Percentiles rank a stretch among this genome's conserved stretches.
Conservation (phyloP, 768 basidiomycete species). For the Tylopilus sp. region DNA sequence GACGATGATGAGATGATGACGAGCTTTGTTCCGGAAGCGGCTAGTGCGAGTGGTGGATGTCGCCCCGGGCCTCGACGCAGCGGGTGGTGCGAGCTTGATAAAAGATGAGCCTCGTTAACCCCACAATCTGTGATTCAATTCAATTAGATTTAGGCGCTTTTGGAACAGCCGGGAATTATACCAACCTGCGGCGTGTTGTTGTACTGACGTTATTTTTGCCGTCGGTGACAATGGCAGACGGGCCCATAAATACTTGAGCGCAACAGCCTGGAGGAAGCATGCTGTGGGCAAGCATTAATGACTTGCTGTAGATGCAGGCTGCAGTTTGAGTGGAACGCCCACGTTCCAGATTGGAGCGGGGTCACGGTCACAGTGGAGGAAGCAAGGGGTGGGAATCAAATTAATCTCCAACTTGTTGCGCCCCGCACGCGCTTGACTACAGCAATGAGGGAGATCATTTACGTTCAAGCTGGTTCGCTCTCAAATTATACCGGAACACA, state of each 20-base stretch:
- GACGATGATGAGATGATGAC: background rate
- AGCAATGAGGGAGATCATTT: conserved; percentile 72
- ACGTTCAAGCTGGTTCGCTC: conserved; percentile 67
- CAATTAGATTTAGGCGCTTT: background rate
- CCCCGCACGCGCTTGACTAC: background rate
- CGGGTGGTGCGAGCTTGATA: background rate
- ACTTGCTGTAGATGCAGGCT: conserved; percentile 1
- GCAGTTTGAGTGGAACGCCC: background rate
- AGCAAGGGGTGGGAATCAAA: conserved; percentile 6
- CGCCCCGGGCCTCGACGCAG: background rate
- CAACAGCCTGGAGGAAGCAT: background rate
- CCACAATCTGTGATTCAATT: background rate
- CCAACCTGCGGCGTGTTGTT: background rate
- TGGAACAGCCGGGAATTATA: background rate
- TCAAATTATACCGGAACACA: conserved; percentile 73
- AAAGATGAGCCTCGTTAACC: background rate
- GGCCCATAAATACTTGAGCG: background rate
- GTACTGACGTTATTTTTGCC: background rate
- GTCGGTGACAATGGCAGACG: background rate
- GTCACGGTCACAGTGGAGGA: background rate
- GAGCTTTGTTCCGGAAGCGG: background rate
- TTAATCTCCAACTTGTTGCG: background rate
- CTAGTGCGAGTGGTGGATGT: background rate
- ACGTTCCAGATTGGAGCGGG: background rate
- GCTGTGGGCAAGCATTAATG: background rate